These are phyloP conservation scores for Chara braunii DNA, from an alignment of 139 green algal genomes.

Conservation along the genomic window DNA sequence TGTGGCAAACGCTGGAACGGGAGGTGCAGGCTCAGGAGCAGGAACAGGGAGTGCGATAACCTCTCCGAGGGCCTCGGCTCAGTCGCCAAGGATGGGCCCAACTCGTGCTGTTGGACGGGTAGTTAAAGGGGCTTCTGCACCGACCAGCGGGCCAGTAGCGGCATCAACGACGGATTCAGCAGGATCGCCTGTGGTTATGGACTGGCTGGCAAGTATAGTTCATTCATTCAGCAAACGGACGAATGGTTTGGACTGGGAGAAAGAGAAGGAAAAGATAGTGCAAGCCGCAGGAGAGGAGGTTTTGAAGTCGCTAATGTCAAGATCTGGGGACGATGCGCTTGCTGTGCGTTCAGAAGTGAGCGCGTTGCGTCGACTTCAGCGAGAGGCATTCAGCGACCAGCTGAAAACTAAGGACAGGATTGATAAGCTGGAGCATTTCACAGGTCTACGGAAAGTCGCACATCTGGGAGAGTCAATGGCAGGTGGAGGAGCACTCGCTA, in stretches of 20 bases:
- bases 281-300: conserved; percentile 11
- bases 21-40: too few relatives aligned
- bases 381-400: conserved; percentile 23
- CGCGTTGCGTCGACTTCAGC: conserved; percentile 19
- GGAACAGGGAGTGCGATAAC: too few relatives aligned
- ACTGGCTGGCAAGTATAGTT: conserved; percentile 8
- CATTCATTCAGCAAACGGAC: conserved; percentile 1
- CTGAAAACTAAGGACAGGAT: conserved; percentile 8
- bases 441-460: background rate
- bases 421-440: conserved; percentile 17
- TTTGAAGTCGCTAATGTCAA: conserved; percentile 11
- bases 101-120: too few relatives aligned
- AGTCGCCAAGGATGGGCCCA: too few relatives aligned
- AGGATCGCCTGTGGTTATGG: background rate
- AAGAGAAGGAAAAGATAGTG: conserved; percentile 13
- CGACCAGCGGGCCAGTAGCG: background rate
- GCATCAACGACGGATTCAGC: background rate
- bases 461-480: too few relatives aligned
- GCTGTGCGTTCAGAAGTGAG: conserved; percentile 25
- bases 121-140: too few relatives aligned
- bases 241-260: conserved; percentile 5
- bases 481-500: background rate
- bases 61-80: too few relatives aligned
- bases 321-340: conserved; percentile 8
- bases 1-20: too few relatives aligned